A percentile compares a stretch with the other conserved stretches of the same genome.
Evolutionary conservation across 2,329 filamentous ascomycete species (phyloP).

Genomic region (Zasmidium cellare): DNA sequence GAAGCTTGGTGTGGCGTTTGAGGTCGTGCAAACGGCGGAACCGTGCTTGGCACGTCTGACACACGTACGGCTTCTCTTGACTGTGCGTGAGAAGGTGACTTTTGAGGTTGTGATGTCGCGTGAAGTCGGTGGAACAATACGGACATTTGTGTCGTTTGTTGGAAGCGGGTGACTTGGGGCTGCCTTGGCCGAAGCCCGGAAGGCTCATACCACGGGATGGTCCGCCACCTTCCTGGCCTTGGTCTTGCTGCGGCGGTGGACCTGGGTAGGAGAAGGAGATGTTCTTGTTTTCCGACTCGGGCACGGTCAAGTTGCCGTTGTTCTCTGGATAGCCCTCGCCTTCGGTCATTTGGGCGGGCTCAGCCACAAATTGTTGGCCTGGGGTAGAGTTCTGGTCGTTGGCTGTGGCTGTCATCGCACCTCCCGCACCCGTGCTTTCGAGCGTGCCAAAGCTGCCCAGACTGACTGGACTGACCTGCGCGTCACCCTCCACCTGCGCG

Average conservation of each 20-base stretch:
- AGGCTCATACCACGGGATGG: constrained; percentile 60
- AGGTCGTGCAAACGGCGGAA: constrained; percentile 92
- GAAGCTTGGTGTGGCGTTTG: constrained; percentile 93
- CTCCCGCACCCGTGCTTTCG: constrained; percentile 45
- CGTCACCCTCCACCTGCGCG: constrained; percentile 43
- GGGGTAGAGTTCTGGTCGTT: constrained; percentile 52
- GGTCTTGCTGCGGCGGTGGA: constrained; percentile 47
- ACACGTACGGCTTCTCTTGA: constrained; percentile 96
- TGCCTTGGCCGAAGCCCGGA: constrained; percentile 54
- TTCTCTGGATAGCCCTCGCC: constrained; percentile 34
- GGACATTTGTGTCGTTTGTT: constrained; percentile 94
- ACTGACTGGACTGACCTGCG: constrained; percentile 55
- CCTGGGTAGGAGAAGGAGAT: constrained; percentile 66
- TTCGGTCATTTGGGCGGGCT: constrained; percentile 38
- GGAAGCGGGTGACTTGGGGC: constrained; percentile 63
- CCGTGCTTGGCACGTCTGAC: constrained; percentile 86
- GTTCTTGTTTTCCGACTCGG: constrained; percentile 50
- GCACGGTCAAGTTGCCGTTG: constrained; percentile 25
- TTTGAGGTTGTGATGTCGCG: constrained; percentile 94
- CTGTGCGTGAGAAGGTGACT: constrained; percentile 96
- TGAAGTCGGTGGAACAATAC: constrained; percentile 95
- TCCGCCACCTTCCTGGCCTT: constrained; percentile 45
- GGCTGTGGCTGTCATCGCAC: constrained; percentile 43
- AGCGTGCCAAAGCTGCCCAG: constrained; percentile 55
- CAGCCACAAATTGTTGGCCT: constrained; percentile 31